phyloP scores from a whole-genome alignment of 208 protist species.

The Angomonas deanei region DNA sequence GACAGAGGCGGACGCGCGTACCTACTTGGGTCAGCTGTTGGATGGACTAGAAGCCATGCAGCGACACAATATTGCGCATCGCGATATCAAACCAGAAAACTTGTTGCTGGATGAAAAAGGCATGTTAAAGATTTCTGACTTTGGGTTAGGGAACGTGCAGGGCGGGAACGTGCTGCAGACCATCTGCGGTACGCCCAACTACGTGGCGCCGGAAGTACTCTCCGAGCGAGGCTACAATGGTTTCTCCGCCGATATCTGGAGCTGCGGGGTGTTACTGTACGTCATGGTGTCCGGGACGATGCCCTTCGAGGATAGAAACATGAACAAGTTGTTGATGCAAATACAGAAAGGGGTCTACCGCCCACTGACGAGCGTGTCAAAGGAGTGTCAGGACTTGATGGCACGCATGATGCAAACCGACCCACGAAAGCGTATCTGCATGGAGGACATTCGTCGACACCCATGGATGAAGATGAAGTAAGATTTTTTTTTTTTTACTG shows the following conservation, averaged over 20 bases:
- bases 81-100: conserved; percentile 92
- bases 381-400: conserved; percentile 60
- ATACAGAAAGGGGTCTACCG: conserved; percentile 89
- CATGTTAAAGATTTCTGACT: conserved; percentile 90
- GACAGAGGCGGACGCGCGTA: conserved; percentile 70
- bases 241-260: conserved; percentile 95
- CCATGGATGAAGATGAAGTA: conserved; percentile 78
- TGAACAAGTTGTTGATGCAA: conserved; percentile 88
- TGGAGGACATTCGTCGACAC: conserved; percentile 86
- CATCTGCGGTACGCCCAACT: conserved; percentile 89
- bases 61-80: conserved; percentile 77
- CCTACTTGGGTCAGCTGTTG: conserved; percentile 95
- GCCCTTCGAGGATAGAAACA: conserved; percentile 90
- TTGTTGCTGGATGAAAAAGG: conserved; percentile 71
- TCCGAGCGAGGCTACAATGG: conserved; percentile 91
- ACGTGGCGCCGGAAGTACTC: conserved; percentile 93
- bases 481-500: conserved; percentile 18
- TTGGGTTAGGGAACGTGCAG: conserved; percentile 90
- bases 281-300: conserved; percentile 92
- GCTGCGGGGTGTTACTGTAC: conserved; percentile 94
- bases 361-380: conserved; percentile 74
- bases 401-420: conserved; percentile 77
- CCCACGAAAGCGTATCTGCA: conserved; percentile 75
- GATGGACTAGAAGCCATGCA: conserved; percentile 92
- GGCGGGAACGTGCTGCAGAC: conserved; percentile 77